Evolutionary conservation across 306 rosid genomes (phyloP), one percentile per base, ranked within the genome.

Genomic region (Acacia melanoxylon): DNA sequence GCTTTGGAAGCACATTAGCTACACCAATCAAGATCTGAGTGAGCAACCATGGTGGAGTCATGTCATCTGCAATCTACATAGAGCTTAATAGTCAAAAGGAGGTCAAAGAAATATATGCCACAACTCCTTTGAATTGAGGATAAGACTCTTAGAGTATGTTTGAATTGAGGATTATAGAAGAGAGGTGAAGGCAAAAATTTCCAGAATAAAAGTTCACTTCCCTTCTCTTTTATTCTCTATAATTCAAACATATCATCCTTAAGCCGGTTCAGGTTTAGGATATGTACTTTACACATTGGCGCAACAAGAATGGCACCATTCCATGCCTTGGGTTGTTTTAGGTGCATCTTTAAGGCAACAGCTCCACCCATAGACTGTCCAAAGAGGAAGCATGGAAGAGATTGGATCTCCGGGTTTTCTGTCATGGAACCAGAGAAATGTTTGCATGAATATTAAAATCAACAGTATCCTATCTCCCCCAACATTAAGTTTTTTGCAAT

Each of bases 321-420:
- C 99, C 99, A 95, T 31, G 85, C 90, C 74, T 74, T 86, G 49
- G 97, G 96, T 74, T 93, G 94, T 83, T 95, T 95, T 48, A 91
- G 82, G 85, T 95, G 98, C 31, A 85, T 78, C 89, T 92, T 93
- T 74, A 95, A 82, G 63, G 88, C 91, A 77, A 95, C 93, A 75
- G 99, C 99, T 84, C 98, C 99, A 74, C 98, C 99, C 96, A 93
- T 56, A 27, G 99, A 95, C 81, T 93, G 86, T 73, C 98, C 99
- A 67, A 95, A 90, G 69, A 93, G 91, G 82, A 93, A 93, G 85
- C 88, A 86, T 29, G 97, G 97, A 85, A 93, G 90, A 66, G 85
- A 80, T 52, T 16, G 49, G 77, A 87, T 89, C 76, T 85, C 90
- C 0, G 93, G 96, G 72, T 88, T 83, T 81, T 85, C 97, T 94